Conservation (phyloP, 2,329 filamentous ascomycete genomes). For the Dactylellina sp. region DNA sequence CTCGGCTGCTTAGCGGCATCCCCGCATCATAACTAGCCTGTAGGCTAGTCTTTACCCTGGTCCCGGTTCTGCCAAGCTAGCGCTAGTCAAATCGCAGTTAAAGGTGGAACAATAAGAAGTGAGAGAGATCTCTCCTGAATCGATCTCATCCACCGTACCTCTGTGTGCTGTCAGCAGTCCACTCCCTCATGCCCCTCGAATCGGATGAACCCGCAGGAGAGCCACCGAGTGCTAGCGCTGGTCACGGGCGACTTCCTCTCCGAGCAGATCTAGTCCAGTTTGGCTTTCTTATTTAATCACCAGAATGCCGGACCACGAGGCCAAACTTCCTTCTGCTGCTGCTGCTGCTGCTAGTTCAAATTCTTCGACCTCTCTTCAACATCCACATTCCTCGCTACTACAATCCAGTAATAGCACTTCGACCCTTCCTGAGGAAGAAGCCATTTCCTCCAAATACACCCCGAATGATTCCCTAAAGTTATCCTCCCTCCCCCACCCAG, state of each 20-base stretch:
- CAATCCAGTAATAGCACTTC: slow-evolving; percentile 2
- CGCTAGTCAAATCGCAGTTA: slow-evolving; percentile 4
- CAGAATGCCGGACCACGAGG: slow-evolving; percentile 43
- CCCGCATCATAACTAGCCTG: slow-evolving; percentile 31
- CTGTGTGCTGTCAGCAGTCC: slow-evolving; percentile 40
- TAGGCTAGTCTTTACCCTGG: slow-evolving; percentile 16
- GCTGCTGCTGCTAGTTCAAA: slow-evolving; percentile 4
- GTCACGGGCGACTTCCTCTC: slow-evolving; percentile 17
- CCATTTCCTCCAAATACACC: slow-evolving; percentile 6
- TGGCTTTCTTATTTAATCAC: slow-evolving; percentile 29
- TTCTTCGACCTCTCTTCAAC: slow-evolving; percentile 18
- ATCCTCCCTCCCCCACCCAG: slow-evolving; percentile 7
- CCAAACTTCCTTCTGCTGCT: slow-evolving; percentile 16
- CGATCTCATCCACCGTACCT: slow-evolving; percentile 7
- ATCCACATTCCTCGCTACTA: slow-evolving; percentile 40
- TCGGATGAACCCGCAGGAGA: slow-evolving; percentile 44
- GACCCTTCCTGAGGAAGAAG: slow-evolving; percentile 21
- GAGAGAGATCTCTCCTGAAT: slow-evolving; percentile 37
- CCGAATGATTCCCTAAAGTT: slow-evolving; percentile 37
- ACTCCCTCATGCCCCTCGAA: slow-evolving; percentile 31
- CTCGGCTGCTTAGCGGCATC: slow-evolving; percentile 35
- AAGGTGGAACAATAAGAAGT: neutral
- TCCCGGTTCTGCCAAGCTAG: slow-evolving; percentile 24
- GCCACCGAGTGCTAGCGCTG: slow-evolving; percentile 39
- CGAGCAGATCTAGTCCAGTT: slow-evolving; percentile 21